Percentiles rank a stretch among this genome's conserved stretches.
Evolutionary conservation across 2,329 filamentous ascomycete genomes (phyloP).

Genomic region (Claviceps sp.): DNA sequence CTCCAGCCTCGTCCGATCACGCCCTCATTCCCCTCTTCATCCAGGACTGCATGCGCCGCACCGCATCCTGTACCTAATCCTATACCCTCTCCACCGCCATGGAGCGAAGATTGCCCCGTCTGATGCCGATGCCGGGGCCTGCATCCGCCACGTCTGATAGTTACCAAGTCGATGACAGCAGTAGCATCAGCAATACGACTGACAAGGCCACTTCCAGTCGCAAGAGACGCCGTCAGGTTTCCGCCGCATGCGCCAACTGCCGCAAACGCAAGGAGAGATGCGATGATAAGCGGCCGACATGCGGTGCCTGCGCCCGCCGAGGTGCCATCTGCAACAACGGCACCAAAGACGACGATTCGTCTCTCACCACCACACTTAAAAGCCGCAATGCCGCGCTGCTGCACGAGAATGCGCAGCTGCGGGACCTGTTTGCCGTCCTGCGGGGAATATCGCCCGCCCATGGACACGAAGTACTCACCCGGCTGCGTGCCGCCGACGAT

Average conservation of each 20-base stretch:
- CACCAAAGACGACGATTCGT: conserved; percentile 1
- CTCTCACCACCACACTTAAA: background rate
- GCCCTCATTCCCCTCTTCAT: too few relatives aligned
- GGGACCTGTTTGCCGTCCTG: conserved; percentile 7
- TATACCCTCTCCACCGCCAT: background rate
- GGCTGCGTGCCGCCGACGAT: conserved; percentile 5
- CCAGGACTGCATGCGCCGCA: too few relatives aligned
- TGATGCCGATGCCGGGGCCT: background rate
- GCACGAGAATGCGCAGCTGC: conserved; percentile 9
- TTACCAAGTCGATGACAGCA: background rate
- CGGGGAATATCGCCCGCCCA: conserved; percentile 2
- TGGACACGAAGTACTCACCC: conserved; percentile 3
- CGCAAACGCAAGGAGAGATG: conserved; percentile 5
- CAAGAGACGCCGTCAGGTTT: conserved; percentile 5
- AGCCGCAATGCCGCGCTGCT: conserved; percentile 4
- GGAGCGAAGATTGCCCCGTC: background rate
- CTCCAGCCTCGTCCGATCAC: too few relatives aligned
- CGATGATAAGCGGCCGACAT: conserved; percentile 4
- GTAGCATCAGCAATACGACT: background rate
- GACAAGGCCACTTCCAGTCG: background rate
- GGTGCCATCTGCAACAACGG: conserved; percentile 5
- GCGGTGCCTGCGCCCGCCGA: conserved; percentile 4
- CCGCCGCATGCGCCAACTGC: conserved; percentile 4
- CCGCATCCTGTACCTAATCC: background rate
- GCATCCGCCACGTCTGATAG: background rate